Conservation (phyloP, 1,284 basidiomycete species). For the Kalmanozyma brasiliensis region DNA sequence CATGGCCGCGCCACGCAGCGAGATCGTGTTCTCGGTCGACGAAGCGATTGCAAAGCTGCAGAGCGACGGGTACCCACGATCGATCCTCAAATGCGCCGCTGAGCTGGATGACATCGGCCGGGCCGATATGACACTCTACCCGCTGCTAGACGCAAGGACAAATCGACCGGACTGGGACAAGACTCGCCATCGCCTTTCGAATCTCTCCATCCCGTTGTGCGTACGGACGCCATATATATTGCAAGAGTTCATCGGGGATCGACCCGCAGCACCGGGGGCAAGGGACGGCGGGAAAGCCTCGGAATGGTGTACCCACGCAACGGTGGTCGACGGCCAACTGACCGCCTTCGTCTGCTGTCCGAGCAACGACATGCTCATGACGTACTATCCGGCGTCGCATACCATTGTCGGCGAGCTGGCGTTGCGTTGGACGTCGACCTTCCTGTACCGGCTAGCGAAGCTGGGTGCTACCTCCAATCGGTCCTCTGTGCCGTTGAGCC, state of each 20-base stretch:
- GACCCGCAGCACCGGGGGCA: constrained; percentile 4
- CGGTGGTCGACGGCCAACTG: constrained; percentile 68
- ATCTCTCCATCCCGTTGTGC: constrained; percentile 51
- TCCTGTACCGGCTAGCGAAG: constrained; percentile 62
- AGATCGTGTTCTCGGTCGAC: constrained; percentile 65
- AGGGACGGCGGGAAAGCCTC: constrained; percentile 15
- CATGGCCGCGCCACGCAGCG: constrained; percentile 65
- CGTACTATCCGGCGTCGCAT: constrained; percentile 68
- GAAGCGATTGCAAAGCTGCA: constrained; percentile 66
- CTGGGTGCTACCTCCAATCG: constrained; percentile 1
- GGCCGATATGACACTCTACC: constrained; percentile 69
- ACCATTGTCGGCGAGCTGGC: constrained; percentile 65
- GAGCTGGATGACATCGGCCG: constrained; percentile 68
- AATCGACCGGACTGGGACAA: constrained; percentile 36
- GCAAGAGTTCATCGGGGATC: constrained; percentile 65
- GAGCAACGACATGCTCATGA: constrained; percentile 71
- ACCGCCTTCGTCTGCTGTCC: constrained; percentile 70
- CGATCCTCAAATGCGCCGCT: constrained; percentile 68
- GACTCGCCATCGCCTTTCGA: constrained; percentile 38
- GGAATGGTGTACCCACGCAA: constrained; percentile 70
- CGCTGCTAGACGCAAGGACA: constrained; percentile 42
- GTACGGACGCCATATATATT: constrained; percentile 58
- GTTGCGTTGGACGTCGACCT: constrained; percentile 67
- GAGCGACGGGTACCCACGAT: constrained; percentile 21
- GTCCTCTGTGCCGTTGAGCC: neutral